A percentile compares a stretch with the other conserved stretches of the same genome.
These are phyloP conservation scores for Omphalea diandra DNA, from an alignment of 441 rosid species.

Conservation along the genomic window DNA sequence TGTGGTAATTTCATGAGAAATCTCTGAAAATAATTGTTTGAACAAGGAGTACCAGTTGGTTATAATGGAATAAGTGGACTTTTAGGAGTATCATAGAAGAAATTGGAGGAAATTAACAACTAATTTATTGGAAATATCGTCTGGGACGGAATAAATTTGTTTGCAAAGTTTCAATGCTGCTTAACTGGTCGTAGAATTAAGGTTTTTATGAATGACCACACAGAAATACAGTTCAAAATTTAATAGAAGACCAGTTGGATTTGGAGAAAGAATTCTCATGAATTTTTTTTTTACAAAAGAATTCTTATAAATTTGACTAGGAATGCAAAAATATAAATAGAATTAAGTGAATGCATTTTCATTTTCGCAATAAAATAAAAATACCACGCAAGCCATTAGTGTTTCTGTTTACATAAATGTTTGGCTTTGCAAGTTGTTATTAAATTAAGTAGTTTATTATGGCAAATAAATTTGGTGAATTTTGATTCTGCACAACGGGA, in stretches of 20 bases:
- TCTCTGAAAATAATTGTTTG: not conserved
- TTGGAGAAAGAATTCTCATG: no score
- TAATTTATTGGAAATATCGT: not conserved
- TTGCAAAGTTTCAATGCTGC: not conserved
- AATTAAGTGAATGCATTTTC: not conserved
- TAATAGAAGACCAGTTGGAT: not conserved
- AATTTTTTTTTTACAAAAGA: no score
- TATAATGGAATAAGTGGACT: not conserved
- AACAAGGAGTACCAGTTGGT: no score
- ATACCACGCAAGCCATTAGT: not conserved
- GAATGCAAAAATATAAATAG: not conserved
- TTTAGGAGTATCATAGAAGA: not conserved
- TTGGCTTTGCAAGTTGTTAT: not conserved
- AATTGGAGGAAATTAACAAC: not conserved
- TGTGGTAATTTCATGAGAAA: not conserved
- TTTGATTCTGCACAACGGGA: not conserved
- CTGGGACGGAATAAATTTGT: not conserved
- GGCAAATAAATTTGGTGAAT: no score
- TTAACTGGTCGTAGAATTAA: not conserved
- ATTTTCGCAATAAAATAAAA: not conserved
- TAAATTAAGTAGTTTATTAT: not conserved
- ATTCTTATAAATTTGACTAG: not conserved
- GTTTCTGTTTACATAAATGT: not conserved
- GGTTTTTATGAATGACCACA: slow-evolving; percentile 2
- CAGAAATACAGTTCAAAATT: not conserved